Conservation (phyloP, 2,329 filamentous ascomycete species). For the Monosporascus cannonballus region DNA sequence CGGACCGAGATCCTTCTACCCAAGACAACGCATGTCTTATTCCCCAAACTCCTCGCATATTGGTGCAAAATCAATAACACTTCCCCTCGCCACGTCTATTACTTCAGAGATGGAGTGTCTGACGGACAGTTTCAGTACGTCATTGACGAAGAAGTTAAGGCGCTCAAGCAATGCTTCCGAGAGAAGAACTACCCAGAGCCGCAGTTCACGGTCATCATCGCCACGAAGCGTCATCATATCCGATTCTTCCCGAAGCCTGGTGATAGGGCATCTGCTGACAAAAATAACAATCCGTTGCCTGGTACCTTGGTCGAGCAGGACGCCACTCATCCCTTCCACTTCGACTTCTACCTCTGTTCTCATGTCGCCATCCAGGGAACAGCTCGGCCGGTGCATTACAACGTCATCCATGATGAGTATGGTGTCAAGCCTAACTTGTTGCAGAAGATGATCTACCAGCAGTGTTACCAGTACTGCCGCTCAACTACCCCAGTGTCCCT, state of each 20-base stretch:
- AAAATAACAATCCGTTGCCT: constrained; percentile 75
- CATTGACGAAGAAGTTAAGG: constrained; percentile 66
- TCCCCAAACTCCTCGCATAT: constrained; percentile 55
- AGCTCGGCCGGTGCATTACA: constrained; percentile 85
- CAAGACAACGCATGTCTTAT: constrained; percentile 58
- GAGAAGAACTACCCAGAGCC: constrained; percentile 34
- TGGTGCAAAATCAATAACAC: constrained; percentile 57
- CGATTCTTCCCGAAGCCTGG: constrained; percentile 74
- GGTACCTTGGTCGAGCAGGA: constrained; percentile 85
- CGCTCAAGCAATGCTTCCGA: constrained; percentile 58
- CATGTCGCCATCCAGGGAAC: constrained; percentile 85
- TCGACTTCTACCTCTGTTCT: constrained; percentile 69
- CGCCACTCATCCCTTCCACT: constrained; percentile 85
- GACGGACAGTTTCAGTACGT: constrained; percentile 82
- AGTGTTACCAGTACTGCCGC: constrained; percentile 88
- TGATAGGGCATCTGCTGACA: constrained; percentile 50
- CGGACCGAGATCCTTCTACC: constrained; percentile 73
- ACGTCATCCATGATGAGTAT: constrained; percentile 79
- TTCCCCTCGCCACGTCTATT: constrained; percentile 72
- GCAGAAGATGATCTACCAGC: constrained; percentile 87
- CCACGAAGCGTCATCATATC: constrained; percentile 90
- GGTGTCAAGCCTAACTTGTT: constrained; percentile 61
- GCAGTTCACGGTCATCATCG: constrained; percentile 80
- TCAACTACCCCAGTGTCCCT: constrained; percentile 89
- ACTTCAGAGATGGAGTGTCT: constrained; percentile 87